These are phyloP conservation scores for Phytophthora syringae DNA, from an alignment of 352 stramenopile genomes.

Conservation along the genomic window DNA sequence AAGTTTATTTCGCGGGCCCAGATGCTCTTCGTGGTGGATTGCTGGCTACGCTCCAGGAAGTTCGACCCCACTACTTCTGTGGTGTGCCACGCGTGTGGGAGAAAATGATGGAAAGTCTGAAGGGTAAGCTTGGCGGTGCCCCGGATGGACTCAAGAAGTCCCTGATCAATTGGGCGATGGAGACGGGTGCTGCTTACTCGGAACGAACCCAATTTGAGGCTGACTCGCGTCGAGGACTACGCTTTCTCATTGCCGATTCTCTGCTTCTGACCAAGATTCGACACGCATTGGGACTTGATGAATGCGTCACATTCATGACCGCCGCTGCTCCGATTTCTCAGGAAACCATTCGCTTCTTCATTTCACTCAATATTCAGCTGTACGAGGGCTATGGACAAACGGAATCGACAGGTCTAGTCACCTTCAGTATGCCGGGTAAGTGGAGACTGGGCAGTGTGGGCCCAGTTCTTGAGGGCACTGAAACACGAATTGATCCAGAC, in stretches of 20 bases:
- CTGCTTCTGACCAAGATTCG: no score
- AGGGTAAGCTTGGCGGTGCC: conserved; percentile 39
- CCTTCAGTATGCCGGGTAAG: conserved; percentile 54
- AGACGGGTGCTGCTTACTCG: no score
- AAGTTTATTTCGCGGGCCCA: conserved; percentile 77
- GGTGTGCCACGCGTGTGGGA: conserved; percentile 90
- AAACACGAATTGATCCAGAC: conserved; percentile 47
- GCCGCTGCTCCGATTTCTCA: conserved; percentile 66
- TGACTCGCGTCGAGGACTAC: no score
- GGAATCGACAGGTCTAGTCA: conserved; percentile 85
- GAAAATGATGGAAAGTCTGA: conserved; percentile 86
- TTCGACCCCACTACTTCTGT: conserved; percentile 79
- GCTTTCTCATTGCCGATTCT: no score
- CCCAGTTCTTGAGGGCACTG: conserved; percentile 63
- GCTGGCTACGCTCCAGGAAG: conserved; percentile 66
- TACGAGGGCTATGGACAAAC: conserved; percentile 91
- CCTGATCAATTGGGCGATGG: conserved; percentile 87
- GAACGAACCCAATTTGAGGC: no score
- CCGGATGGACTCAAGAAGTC: conserved; percentile 79
- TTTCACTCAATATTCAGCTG: conserved; percentile 92
- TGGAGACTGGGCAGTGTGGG: no score
- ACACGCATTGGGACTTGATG: no score
- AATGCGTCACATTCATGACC: conserved; percentile 77
- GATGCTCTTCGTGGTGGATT: conserved; percentile 77
- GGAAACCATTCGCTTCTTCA: conserved; percentile 84